Conservation (phyloP, 208 protist genomes). For the Crithidia acanthocephali region DNA sequence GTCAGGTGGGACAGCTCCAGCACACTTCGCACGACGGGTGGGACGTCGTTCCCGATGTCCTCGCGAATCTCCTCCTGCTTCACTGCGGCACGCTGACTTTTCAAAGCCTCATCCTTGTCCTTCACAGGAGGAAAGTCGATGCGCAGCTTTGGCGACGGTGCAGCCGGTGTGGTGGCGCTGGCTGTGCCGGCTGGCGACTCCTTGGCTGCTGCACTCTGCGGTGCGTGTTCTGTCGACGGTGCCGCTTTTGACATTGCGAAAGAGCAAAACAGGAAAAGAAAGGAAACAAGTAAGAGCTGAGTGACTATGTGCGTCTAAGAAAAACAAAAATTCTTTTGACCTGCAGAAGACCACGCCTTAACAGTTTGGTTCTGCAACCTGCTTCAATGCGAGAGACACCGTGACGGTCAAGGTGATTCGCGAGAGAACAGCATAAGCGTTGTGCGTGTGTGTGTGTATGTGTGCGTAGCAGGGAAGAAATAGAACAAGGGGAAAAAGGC, state of each 20-base stretch:
- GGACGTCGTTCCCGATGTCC: constrained; percentile 67
- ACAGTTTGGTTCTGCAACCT: no score
- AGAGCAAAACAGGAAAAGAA: no score
- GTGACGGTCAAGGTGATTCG: no score
- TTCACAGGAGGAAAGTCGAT: constrained; percentile 83
- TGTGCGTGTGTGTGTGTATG: not conserved
- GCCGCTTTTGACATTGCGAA: not conserved
- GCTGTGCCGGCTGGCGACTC: not conserved
- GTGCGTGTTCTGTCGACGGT: not conserved
- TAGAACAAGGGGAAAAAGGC: no score
- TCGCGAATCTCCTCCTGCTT: constrained; percentile 60
- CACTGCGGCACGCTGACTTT: constrained; percentile 48
- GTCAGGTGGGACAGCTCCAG: constrained; percentile 79
- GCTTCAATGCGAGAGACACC: no score
- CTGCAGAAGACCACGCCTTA: no score
- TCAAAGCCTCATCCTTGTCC: constrained; percentile 46
- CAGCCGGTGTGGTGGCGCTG: not conserved
- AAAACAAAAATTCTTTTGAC: no score
- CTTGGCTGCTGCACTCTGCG: not conserved
- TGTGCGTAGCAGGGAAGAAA: no score
- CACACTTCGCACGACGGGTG: constrained; percentile 83
- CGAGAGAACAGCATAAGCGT: no score
- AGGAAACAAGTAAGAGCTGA: no score
- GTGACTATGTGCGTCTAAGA: no score
- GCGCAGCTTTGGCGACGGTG: constrained; percentile 34